phyloP scores from a whole-genome alignment of 441 rosid genomes.

The Eutrema salsugineum region DNA sequence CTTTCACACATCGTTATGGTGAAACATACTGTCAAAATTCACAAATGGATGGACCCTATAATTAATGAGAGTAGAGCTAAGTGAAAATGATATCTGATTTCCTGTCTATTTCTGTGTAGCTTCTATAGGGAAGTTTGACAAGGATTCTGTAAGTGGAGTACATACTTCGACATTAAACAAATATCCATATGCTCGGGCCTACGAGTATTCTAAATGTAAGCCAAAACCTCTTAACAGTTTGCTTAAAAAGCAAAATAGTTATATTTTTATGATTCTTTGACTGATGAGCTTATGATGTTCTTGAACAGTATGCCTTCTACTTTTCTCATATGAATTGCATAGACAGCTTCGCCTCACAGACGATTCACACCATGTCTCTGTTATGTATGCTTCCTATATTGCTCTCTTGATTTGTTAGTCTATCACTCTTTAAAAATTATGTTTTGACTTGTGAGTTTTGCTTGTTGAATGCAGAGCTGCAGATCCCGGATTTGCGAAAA shows the following conservation, averaged over 20 bases:
- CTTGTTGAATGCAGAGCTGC: conserved; percentile 50
- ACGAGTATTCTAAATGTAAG: conserved; percentile 82
- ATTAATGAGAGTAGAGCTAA: not conserved
- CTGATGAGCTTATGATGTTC: conserved; percentile 21
- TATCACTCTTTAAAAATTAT: not conserved
- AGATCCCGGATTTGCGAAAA: conserved; percentile 75
- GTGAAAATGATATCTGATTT: not conserved
- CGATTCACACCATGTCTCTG: conserved; percentile 48
- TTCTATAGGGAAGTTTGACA: conserved; percentile 42
- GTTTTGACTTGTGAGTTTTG: not conserved
- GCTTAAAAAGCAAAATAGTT: not conserved
- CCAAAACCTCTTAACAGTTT: not conserved
- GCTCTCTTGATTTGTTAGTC: not conserved
- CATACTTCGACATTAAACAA: conserved; percentile 37
- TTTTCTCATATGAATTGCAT: conserved; percentile 78
- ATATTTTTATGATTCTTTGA: conserved; percentile 11
- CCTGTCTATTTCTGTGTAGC: conserved; percentile 32
- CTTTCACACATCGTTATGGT: conserved; percentile 81
- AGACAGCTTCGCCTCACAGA: conserved; percentile 45
- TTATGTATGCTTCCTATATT: conserved; percentile 48
- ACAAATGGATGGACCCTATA: not conserved
- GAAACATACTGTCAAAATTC: conserved; percentile 11
- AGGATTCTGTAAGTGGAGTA: conserved; percentile 54
- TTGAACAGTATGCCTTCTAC: conserved; percentile 62
- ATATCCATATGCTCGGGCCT: conserved; percentile 59